Evolutionary conservation across 352 stramenopile genomes (phyloP).

Genomic region (Elongisporangium anandrum): DNA sequence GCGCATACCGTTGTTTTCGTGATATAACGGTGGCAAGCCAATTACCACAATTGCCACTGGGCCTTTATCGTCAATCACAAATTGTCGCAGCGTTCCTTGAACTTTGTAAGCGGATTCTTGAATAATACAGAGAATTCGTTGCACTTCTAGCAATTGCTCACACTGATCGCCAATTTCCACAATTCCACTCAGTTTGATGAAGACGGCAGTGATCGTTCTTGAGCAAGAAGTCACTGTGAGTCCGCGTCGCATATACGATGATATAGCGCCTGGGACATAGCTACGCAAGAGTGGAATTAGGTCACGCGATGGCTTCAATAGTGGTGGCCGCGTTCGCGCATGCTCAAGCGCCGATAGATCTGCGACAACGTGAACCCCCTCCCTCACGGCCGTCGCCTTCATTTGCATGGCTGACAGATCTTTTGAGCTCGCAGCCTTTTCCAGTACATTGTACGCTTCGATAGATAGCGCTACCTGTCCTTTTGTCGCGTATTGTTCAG

Average conservation of each 20-base stretch:
- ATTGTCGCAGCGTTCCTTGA: slow-evolving; percentile 76
- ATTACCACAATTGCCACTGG: slow-evolving; percentile 74
- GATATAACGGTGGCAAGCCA: slow-evolving; percentile 72
- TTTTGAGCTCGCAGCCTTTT: slow-evolving; percentile 12
- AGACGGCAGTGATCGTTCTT: slow-evolving; percentile 68
- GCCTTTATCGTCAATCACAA: slow-evolving; percentile 86
- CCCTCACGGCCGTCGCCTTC: not conserved
- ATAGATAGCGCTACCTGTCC: slow-evolving; percentile 71
- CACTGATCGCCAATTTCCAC: slow-evolving; percentile 34
- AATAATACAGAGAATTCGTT: slow-evolving; percentile 56
- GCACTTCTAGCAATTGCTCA: slow-evolving; percentile 47
- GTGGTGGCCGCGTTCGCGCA: not conserved
- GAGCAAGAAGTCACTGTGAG: slow-evolving; percentile 59
- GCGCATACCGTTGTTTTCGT: slow-evolving; percentile 75
- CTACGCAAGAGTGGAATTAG: slow-evolving; percentile 54
- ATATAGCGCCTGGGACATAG: slow-evolving; percentile 71
- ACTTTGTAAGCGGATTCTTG: slow-evolving; percentile 78
- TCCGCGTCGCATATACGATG: slow-evolving; percentile 58
- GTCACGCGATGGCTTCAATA: slow-evolving; percentile 21
- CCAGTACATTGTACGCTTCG: slow-evolving; percentile 39
- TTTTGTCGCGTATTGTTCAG: slow-evolving; percentile 61
- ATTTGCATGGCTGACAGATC: slow-evolving; percentile 8
- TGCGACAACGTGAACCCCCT: not conserved
- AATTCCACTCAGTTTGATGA: slow-evolving; percentile 59
- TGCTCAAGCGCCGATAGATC: not conserved